Evolutionary conservation across 352 stramenopile species (phyloP).

Genomic region (Salisapilia sapeloensis): DNA sequence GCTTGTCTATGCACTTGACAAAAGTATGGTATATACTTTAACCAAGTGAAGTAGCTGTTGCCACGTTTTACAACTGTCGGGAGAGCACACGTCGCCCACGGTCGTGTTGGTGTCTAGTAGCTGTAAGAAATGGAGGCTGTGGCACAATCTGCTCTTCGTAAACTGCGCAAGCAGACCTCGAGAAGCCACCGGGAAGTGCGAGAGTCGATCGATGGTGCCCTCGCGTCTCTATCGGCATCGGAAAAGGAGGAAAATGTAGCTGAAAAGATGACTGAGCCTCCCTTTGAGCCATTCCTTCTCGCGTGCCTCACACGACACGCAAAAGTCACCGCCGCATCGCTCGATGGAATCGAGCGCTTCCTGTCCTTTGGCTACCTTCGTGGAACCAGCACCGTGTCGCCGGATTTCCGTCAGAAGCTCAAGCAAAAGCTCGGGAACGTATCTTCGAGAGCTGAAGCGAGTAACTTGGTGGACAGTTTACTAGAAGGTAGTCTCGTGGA

Average conservation of each 20-base stretch:
- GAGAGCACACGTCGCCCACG: too few species aligned
- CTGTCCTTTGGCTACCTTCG: constrained; percentile 74
- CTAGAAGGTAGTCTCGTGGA: constrained; percentile 65
- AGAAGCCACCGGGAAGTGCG: constrained; percentile 60
- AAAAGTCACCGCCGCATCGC: constrained; percentile 56
- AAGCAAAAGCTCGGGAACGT: constrained; percentile 38
- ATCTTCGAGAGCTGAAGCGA: constrained; percentile 5
- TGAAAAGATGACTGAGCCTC: constrained; percentile 17
- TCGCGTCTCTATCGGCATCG: constrained; percentile 17
- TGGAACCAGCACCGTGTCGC: constrained; percentile 38
- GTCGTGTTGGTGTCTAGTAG: too few species aligned
- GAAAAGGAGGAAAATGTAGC: constrained; percentile 12
- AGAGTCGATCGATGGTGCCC: constrained; percentile 39
- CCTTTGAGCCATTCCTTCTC: constrained; percentile 57
- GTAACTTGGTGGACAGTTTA: constrained; percentile 8
- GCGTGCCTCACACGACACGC: constrained; percentile 55
- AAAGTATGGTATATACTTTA: too few species aligned
- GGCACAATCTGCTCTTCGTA: constrained; percentile 51
- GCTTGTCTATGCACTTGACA: too few species aligned
- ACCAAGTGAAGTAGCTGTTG: too few species aligned
- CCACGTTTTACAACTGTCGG: too few species aligned
- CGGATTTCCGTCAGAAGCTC: constrained; percentile 39
- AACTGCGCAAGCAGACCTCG: constrained; percentile 59
- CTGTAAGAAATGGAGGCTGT: constrained; percentile 29
- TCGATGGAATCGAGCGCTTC: constrained; percentile 86